These are phyloP conservation scores for Russula ochroleuca DNA, from an alignment of 768 basidiomycete species.

Conservation along the genomic window DNA sequence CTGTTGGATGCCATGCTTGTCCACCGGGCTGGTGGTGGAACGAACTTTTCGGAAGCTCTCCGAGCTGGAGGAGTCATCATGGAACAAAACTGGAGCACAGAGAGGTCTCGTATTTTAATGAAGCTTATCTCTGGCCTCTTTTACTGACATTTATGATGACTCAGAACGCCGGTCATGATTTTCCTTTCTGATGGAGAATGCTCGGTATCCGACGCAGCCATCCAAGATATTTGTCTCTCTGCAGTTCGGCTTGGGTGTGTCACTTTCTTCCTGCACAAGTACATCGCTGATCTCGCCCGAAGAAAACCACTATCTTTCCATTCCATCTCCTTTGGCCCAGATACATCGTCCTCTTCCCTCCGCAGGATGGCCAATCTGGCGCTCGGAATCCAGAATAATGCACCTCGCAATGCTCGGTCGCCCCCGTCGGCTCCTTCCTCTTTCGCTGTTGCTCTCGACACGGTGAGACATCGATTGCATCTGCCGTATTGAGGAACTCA, in stretches of 20 bases:
- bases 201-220: conserved; percentile 38
- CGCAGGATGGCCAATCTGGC: conserved; percentile 52
- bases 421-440: conserved; percentile 29
- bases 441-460: conserved; percentile 41
- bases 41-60: conserved; percentile 45
- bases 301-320: conserved; percentile 58
- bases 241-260: conserved; percentile 45
- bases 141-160: conserved; percentile 9
- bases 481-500: no score
- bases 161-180: conserved; percentile 48
- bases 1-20: conserved; percentile 42
- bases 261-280: neutral
- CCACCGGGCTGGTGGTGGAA: conserved; percentile 37
- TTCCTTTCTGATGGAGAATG: conserved; percentile 59
- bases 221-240: conserved; percentile 42
- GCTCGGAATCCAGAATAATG: conserved; percentile 42
- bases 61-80: conserved; percentile 37
- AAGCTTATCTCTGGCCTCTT: neutral
- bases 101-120: conserved; percentile 36
- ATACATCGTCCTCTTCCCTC: conserved; percentile 32
- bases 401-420: conserved; percentile 39
- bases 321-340: conserved; percentile 50
- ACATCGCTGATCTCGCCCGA: neutral
- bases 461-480: neutral
- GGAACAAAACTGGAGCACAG: conserved; percentile 48